These are phyloP conservation scores for Tolypocladium sp. DNA, from an alignment of 2,329 filamentous ascomycete species.

Conservation along the genomic window DNA sequence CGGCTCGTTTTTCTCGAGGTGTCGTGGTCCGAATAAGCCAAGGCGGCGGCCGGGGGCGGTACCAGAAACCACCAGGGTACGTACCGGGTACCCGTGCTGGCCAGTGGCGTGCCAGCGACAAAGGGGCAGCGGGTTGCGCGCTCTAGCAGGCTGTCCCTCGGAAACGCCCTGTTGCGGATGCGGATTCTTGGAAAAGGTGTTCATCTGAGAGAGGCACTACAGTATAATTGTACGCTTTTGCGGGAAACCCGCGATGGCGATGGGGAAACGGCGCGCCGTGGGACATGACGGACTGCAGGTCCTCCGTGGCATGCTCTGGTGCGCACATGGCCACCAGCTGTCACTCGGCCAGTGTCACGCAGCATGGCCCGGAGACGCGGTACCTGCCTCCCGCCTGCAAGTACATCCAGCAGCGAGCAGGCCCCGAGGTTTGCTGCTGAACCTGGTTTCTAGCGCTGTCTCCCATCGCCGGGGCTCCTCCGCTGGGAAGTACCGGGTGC, in stretches of 20 bases:
- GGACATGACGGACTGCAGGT: background rate
- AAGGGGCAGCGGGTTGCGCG: background rate
- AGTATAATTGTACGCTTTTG: background rate
- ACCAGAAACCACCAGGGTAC: background rate
- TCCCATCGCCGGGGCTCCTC: background rate
- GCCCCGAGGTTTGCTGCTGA: background rate
- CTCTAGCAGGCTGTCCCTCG: background rate
- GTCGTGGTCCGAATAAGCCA: constrained; percentile 32
- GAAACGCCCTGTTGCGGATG: background rate
- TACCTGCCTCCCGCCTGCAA: background rate
- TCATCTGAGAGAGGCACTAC: background rate
- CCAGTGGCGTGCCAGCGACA: background rate
- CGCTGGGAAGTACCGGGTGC: background rate
- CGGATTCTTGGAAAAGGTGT: background rate
- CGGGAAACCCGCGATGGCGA: background rate
- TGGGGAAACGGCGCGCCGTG: background rate
- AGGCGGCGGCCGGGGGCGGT: background rate
- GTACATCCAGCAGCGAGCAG: background rate
- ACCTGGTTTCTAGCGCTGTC: background rate
- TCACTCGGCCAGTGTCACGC: background rate
- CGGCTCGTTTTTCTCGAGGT: constrained; percentile 24
- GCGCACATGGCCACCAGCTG: background rate
- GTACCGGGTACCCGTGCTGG: background rate
- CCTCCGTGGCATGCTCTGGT: background rate
- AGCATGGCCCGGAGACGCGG: background rate